Evolutionary conservation across 371 early-diverging fungal species (phyloP).

Genomic region (Choanephora cucurbitarum): DNA sequence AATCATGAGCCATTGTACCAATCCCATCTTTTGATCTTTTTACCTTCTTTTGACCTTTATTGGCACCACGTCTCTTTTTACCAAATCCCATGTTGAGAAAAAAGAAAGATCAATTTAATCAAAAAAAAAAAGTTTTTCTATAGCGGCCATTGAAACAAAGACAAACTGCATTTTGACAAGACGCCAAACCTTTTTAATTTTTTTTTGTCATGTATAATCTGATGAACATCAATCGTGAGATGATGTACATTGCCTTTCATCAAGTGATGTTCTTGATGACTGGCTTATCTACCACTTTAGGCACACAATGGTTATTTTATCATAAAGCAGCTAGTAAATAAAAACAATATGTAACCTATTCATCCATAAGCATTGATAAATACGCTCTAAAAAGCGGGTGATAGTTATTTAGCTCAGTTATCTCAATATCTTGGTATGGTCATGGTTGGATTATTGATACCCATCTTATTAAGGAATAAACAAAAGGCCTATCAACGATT

Average conservation of each 20-base stretch:
- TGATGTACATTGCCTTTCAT: slow-evolving; percentile 42
- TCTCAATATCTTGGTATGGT: slow-evolving; percentile 61
- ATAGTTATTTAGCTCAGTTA: slow-evolving; percentile 57
- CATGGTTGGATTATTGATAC: slow-evolving; percentile 59
- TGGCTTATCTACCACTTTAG: slow-evolving; percentile 61
- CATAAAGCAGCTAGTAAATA: slow-evolving; percentile 66
- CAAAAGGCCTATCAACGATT: slow-evolving; percentile 12
- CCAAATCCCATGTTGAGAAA: slow-evolving; percentile 14
- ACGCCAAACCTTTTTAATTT: too few relatives aligned
- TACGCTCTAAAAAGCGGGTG: slow-evolving; percentile 37
- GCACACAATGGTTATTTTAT: slow-evolving; percentile 68
- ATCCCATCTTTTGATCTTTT: neutral
- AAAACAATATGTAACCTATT: neutral
- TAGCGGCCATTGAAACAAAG: too few relatives aligned
- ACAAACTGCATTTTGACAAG: too few relatives aligned
- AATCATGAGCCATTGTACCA: neutral
- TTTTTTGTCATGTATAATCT: too few relatives aligned
- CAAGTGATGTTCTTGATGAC: slow-evolving; percentile 58
- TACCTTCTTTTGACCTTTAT: slow-evolving; percentile 16
- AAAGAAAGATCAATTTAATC: too few relatives aligned
- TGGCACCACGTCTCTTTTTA: slow-evolving; percentile 20
- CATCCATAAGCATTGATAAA: neutral
- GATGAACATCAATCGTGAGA: slow-evolving; percentile 16
- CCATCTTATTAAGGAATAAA: slow-evolving; percentile 33
- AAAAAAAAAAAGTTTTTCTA: too few relatives aligned